These are phyloP conservation scores for Leccinum fuscescens DNA, from an alignment of 1,284 basidiomycete genomes.

Conservation along the genomic window DNA sequence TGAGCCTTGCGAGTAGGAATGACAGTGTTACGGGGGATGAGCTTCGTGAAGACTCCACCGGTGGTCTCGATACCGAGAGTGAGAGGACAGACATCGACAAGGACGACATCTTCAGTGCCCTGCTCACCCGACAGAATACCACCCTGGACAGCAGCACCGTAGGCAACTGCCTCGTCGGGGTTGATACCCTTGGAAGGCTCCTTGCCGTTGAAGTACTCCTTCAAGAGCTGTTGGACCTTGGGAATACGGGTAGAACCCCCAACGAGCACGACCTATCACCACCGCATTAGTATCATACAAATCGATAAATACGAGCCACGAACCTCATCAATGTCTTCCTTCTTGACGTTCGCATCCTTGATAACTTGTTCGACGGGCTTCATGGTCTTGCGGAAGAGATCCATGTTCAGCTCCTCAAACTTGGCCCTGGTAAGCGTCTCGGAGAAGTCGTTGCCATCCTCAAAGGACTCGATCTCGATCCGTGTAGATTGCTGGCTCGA, in stretches of 20 bases:
- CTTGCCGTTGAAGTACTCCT: conserved; percentile 88
- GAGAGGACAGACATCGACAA: conserved; percentile 94
- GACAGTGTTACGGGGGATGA: conserved; percentile 95
- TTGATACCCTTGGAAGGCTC: conserved; percentile 93
- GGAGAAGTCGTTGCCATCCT: conserved; percentile 94
- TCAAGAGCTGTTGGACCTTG: conserved; percentile 95
- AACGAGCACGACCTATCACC: conserved; percentile 75
- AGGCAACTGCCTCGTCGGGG: conserved; percentile 94
- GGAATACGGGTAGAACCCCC: conserved; percentile 99
- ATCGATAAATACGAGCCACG: conserved; percentile 18
- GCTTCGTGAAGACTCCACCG: conserved; percentile 97
- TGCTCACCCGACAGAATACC: conserved; percentile 92
- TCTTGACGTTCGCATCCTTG: conserved; percentile 97
- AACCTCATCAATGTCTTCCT: conserved; percentile 94
- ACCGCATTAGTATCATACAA: neutral
- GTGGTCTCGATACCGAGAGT: conserved; percentile 98
- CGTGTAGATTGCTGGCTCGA: conserved; percentile 86
- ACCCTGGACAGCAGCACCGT: conserved; percentile 97
- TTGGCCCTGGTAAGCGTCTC: conserved; percentile 97
- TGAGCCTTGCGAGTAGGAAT: conserved; percentile 98
- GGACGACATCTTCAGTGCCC: conserved; percentile 81
- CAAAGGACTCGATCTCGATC: conserved; percentile 92
- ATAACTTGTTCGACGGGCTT: conserved; percentile 98
- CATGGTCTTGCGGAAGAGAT: conserved; percentile 99
- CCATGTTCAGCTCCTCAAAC: conserved; percentile 98